Evolutionary conservation across 208 protist species (phyloP), one percentile per base, ranked within the genome.

Genomic region (Acanthamoeba triangularis): DNA sequence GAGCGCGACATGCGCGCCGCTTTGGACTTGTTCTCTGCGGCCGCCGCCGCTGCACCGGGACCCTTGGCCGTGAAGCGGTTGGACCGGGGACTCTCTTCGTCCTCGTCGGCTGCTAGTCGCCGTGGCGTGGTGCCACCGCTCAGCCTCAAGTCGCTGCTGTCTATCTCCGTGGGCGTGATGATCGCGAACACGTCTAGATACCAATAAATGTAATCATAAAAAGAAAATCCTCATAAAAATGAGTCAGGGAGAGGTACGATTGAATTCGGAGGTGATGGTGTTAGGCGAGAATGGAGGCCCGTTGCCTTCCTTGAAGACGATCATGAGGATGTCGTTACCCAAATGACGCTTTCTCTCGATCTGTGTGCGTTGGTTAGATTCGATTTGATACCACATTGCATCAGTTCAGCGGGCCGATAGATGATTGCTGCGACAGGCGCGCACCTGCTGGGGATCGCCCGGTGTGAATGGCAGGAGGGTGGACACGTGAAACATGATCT

Each of bases 391-490:
- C 52, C 7, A 59, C 52, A 16, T 59, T 59, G 52, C 7, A 16
- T 7, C 30, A 30, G 61, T 44, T 4, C 30, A 69, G 14, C 37
- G 41, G 61, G n/a, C n/a, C n/a, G n/a, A n/a, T n/a, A 69, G 63
- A 23, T 30, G 25, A 69, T 7, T 28, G 63, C 7, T 7, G 13
- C 7, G 44, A 44, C 44, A 33, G 20, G 25, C 6, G 28, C 33
- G 30, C 5, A 96, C 47, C 90, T 94, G 95, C 54, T 95, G 94
- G n/a, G 23, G 33, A 82, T 96, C 90, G 14, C 30, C 44, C 7
- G 88, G 88, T 5, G 23, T 52, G 41, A 93, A 95, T 3, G 41
- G 97, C 18, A 98, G 80, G 37, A 97, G n/a, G 0, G 90, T 94
- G 47, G 59, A 94, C 0, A 72, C 49, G 69, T 94, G 90, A n/a